phyloP scores from a whole-genome alignment of 139 green algal genomes.

The Picochlorum sp. region DNA sequence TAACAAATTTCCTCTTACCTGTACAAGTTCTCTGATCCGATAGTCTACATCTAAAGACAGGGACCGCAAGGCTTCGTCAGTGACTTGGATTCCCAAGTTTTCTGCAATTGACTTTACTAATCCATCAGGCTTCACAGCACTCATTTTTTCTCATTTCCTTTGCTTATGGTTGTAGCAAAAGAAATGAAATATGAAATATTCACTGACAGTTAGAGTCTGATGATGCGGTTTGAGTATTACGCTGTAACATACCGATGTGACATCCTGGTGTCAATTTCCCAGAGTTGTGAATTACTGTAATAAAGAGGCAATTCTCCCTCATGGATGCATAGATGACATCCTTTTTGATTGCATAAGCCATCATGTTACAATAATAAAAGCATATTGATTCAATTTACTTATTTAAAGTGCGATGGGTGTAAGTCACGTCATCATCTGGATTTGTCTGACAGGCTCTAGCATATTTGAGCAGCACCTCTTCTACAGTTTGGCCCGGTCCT shows the following conservation, averaged over 20 bases:
- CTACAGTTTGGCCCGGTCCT: constrained; percentile 41
- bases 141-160: constrained; percentile 16
- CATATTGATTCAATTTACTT: no score
- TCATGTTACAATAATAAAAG: no score
- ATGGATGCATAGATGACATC: neutral
- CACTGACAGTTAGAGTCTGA: no score
- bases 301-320: no score
- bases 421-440: constrained; percentile 28
- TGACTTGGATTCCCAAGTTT: constrained; percentile 48
- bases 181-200: neutral
- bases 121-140: constrained; percentile 24
- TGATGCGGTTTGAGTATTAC: no score
- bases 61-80: constrained; percentile 40
- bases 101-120: constrained; percentile 54
- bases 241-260: no score
- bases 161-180: neutral
- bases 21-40: constrained; percentile 76
- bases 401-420: constrained; percentile 21
- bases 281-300: no score
- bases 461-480: constrained; percentile 50
- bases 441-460: constrained; percentile 37
- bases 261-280: no score
- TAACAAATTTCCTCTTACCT: constrained; percentile 35
- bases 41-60: constrained; percentile 83
- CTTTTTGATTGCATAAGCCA: no score